Evolutionary conservation across 2,329 filamentous ascomycete genomes (phyloP), one percentile per base, ranked within the genome.

Genomic region (Acephala macrosclerotiorum): DNA sequence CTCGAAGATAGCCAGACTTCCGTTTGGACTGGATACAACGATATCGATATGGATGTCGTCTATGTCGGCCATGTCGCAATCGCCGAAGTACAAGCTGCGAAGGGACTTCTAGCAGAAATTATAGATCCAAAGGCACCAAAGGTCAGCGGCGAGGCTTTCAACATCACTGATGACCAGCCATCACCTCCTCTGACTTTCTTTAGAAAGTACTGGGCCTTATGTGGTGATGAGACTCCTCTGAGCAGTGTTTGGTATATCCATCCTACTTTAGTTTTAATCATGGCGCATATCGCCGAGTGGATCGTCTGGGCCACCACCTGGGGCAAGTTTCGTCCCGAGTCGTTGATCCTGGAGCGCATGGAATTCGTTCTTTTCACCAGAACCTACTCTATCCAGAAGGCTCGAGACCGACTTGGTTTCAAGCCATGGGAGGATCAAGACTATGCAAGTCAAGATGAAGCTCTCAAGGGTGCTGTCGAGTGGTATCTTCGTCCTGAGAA

Each of bases 1-100:
- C 81, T 81, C 73, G 79, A 79, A 73, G 79, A 80, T 66, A 80
- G 82, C 22, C 80, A 84, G 70, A 83, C 79, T 63, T 82, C 80
- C 70, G 81, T 84, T 68, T 83, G 85, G 73, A 77, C 85, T 66
- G 84, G 84, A 60, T 75, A 77, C 25, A 85, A 85, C 73, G 78
- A 82, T 65, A 85, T 85, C 71, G 77, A 85, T 2, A 75, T 84
- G 14, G 77, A 76, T 63, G 72, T 49, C 71, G 74, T 71, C 73
- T 76, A 76, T 76, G 14, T 75, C 77, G 65, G 73, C 74, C 40
- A 72, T 1, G 70, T 79, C 22, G 71, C 76, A n/a, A 72, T 76
- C 57, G 71, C 68, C 67, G 76, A 78, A 69, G 73, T 85, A 53
- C 79, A 85, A 18, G 83, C 82, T 4, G 79, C 81, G 0, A 77